Conservation (phyloP, 2,329 filamentous ascomycete species). For the Fusarium zealandicum region DNA sequence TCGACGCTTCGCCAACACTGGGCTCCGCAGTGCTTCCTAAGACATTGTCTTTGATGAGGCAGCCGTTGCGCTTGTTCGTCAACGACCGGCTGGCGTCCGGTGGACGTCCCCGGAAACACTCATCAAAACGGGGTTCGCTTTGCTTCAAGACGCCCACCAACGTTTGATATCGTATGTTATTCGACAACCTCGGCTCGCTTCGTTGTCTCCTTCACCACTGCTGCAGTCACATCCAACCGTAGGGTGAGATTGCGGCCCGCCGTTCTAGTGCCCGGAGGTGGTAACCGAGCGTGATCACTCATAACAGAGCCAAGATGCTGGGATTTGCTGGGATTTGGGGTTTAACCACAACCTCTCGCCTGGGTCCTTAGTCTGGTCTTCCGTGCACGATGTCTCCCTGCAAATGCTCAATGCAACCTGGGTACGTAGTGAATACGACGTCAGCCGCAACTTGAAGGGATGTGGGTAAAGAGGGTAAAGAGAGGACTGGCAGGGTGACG, state of each 20-base stretch:
- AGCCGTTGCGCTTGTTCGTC: conserved; percentile 31
- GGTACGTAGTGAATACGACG: not conserved
- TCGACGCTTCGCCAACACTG: conserved; percentile 9
- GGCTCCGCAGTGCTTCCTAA: conserved; percentile 15
- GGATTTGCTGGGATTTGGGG: conserved; percentile 10
- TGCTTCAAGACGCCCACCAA: conserved; percentile 15
- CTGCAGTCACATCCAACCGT: conserved; percentile 2
- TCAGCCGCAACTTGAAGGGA: too few species aligned
- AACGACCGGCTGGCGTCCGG: conserved; percentile 23
- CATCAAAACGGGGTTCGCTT: conserved; percentile 12
- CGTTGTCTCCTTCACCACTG: conserved; percentile 3
- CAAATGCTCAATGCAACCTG: not conserved
- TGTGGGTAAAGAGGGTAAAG: too few species aligned
- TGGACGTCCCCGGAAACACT: conserved; percentile 22
- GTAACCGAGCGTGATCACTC: conserved; percentile 4
- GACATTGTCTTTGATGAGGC: conserved; percentile 35
- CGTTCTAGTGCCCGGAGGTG: conserved; percentile 18
- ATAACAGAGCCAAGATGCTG: conserved; percentile 14
- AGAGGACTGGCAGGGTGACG: too few species aligned
- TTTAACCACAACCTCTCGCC: too few species aligned
- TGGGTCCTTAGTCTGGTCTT: not conserved
- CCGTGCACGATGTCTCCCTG: not conserved
- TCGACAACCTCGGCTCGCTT: conserved; percentile 1
- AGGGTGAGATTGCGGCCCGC: conserved; percentile 17
- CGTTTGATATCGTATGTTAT: conserved; percentile 32